Evolutionary conservation across 331 rosid genomes (phyloP), one percentile per base, ranked within the genome.

Genomic region (Spiraea crenata): DNA sequence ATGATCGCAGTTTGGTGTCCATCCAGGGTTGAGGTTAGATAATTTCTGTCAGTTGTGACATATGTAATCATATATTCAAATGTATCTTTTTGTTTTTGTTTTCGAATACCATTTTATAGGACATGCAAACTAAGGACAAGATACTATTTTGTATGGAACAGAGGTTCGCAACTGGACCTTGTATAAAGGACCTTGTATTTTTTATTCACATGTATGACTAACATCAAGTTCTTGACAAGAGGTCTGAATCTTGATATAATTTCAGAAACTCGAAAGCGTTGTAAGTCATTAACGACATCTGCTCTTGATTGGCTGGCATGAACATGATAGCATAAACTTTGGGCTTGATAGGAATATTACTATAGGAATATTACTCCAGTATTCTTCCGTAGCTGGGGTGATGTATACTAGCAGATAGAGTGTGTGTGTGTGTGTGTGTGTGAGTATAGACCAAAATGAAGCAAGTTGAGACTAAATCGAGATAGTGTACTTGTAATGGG

Each of bases 51-150:
- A 48, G 16, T 57, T 60, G 72, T 72, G 66, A 62, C 38, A 76
- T 74, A 71, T 83, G 90, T 81, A 79, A 76, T 71, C 61, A 60
- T 81, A 70, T 76, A 51, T 35, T 46, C 35, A 61, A 75, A 59
- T 46, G 42, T 38, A 63, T 4, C 5, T 6, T 66, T 48, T 5
- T 51, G 2, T 15, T 34, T 48, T 66, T 44, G 5, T 66, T 66
- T 48, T 35, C 4, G 7, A 35, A 25, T 35, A 66, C 34, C 41
- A 52, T 64, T 12, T 68, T 63, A 16, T 16, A 7, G 14, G 41
- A 4, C n/a, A 17, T 62, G 50, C 46, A 51, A 45, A 67, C 41
- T 19, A 37, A 45, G 45, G 70, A 63, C 39, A 39, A 14, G 67
- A 40, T 61, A 25, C 56, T 69, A 49, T 68, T 74, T 81, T 63